phyloP scores from a whole-genome alignment of 495 filamentous ascomycete genomes.

The Neurospora sp. region DNA sequence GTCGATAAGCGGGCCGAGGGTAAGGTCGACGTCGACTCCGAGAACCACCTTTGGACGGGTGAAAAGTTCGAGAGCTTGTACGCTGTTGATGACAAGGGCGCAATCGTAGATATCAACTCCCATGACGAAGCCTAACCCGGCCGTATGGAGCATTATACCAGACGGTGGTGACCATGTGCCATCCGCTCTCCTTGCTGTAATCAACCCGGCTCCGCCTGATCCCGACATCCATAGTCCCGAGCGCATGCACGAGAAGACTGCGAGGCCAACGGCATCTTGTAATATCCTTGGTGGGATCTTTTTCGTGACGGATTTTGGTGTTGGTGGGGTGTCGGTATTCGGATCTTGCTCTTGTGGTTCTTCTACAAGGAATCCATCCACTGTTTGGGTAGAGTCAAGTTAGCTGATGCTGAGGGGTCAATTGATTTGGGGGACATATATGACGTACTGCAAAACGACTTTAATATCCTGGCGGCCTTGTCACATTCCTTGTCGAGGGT shows the following conservation, averaged over 20 bases:
- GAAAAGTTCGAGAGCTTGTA: slow-evolving; percentile 70
- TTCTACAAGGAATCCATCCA: slow-evolving; percentile 37
- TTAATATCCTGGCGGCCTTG: slow-evolving; percentile 75
- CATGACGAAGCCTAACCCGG: slow-evolving; percentile 75
- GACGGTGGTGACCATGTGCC: slow-evolving; percentile 85
- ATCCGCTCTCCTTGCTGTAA: slow-evolving; percentile 68
- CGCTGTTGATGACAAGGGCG: slow-evolving; percentile 79
- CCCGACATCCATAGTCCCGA: slow-evolving; percentile 86
- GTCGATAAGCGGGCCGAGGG: slow-evolving; percentile 70
- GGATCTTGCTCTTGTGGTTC: slow-evolving; percentile 14
- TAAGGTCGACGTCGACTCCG: slow-evolving; percentile 66
- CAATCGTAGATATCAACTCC: slow-evolving; percentile 93
- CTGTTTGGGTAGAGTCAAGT: slow-evolving; percentile 11
- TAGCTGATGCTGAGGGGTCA: neutral
- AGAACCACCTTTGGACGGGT: slow-evolving; percentile 66
- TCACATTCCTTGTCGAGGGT: slow-evolving; percentile 75
- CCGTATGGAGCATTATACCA: slow-evolving; percentile 79
- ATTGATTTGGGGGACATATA: neutral
- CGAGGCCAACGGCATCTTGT: slow-evolving; percentile 73
- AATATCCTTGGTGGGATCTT: slow-evolving; percentile 80
- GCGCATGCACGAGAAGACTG: slow-evolving; percentile 89
- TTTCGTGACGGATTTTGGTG: slow-evolving; percentile 49
- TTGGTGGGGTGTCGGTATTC: slow-evolving; percentile 20
- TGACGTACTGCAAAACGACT: slow-evolving; percentile 63
- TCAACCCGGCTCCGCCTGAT: slow-evolving; percentile 73